Base-by-base conservation (phyloP, 108 stramenopile genomes). In the Cylindrotheca closterium region DNA sequence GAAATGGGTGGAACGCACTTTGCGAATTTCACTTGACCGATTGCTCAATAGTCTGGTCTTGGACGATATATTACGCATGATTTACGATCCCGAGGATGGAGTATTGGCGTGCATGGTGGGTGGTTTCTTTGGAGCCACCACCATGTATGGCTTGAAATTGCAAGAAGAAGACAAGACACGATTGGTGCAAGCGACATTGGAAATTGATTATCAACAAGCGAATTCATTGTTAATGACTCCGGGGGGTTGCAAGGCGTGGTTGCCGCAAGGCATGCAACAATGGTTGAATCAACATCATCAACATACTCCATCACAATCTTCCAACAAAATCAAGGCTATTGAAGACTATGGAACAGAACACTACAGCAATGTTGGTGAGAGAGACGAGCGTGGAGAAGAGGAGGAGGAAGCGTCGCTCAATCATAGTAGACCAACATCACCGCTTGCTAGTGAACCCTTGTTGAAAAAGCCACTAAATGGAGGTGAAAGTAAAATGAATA, bases 141-240 rank as follows among this genome's bases (percentile, higher is more conserved):
- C 66, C 47, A 80, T 84, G 77, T 84, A 84, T 34, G 74, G 58
- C 23, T 60, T 84, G 42, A 56, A 58, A 15, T 31, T 74, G 57
- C 51, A 54, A 10, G 48, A 63, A 22, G 72, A 58, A 3, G 73
- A 84, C 30, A 33, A 61, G 26, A 54, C 52, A 2, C 47, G 61
- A 54, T 48, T 80, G 25, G 8, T 79, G 4, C 71, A 73, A 60
- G 56, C 78, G 0, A 59, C 60, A 17, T 42, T 79, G 3, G 49
- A 46, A 15, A 54, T 31, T 18, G 33, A 57, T 15, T 37, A 59
- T 22, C 29, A 55, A 8, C 30, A 65, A 25, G 25, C 46, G 47
- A 45, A 53, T 37, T n/a, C 50, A 32, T 63, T 75, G 12, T 47
- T 78, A 26, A 25, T 60, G 28, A 21, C 48, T 4, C 70, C 77